Percentiles rank a stretch among this genome's conserved stretches.
phyloP scores from a whole-genome alignment of 1,284 basidiomycete species.

The Sanghuangporus weigelae region DNA sequence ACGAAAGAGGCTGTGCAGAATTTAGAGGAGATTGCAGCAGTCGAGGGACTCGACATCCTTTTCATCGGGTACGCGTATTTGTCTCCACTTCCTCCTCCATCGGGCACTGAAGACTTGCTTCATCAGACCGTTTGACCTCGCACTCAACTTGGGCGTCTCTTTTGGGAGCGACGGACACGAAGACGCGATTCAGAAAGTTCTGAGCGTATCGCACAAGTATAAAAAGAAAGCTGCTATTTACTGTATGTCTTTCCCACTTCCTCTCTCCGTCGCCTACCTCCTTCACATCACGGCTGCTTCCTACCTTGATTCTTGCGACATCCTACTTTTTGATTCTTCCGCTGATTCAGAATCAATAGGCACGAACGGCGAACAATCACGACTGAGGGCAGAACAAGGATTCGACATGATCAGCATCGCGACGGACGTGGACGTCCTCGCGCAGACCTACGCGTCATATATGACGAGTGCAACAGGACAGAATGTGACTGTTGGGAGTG shows the following conservation, averaged over 20 bases:
- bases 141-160: conserved; percentile 27
- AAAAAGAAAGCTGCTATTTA: conserved; percentile 26
- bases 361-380: conserved; percentile 28
- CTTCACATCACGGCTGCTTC: not conserved
- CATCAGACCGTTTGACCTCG: conserved; percentile 28
- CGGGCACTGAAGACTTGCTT: not conserved
- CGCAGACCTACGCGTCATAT: conserved; percentile 23
- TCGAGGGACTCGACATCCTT: conserved; percentile 24
- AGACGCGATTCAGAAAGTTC: conserved; percentile 25
- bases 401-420: conserved; percentile 33
- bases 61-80: conserved; percentile 15
- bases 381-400: conserved; percentile 27
- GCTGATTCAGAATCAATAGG: conserved; percentile 17
- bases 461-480: conserved; percentile 10
- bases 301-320: not conserved
- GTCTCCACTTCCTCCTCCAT: not conserved
- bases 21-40: conserved; percentile 17
- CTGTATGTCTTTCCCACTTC: conserved; percentile 19
- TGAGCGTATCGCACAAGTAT: conserved; percentile 30
- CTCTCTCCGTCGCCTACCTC: no score
- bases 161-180: conserved; percentile 27
- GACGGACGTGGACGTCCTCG: conserved; percentile 28
- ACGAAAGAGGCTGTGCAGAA: conserved; percentile 18
- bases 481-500: conserved; percentile 1
- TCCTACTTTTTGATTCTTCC: not conserved